Percentiles rank a stretch among this genome's conserved stretches.
These are phyloP conservation scores for Amphibolis antarctica DNA, from an alignment of 106 monocot genomes.

Conservation along the genomic window DNA sequence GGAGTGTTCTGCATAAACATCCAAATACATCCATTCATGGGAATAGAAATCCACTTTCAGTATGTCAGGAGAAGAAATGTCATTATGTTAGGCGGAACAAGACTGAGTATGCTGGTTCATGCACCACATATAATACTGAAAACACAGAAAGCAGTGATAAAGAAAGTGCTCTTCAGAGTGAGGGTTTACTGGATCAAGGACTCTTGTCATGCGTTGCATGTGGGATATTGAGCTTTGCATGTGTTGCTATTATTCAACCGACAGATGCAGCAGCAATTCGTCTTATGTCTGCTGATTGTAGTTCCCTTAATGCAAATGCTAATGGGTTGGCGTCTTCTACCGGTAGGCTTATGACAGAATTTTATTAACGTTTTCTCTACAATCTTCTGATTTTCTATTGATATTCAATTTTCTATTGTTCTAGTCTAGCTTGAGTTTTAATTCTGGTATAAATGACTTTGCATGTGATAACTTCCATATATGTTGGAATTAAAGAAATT, in stretches of 20 bases:
- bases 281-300: constrained; percentile 46
- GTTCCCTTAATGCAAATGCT: constrained; percentile 18
- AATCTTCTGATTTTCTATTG: neutral
- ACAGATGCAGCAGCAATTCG: constrained; percentile 42
- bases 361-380: neutral
- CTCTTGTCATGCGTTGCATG: constrained; percentile 83
- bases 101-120: constrained; percentile 4
- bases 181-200: constrained; percentile 62
- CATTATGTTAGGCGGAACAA: constrained; percentile 7
- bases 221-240: constrained; percentile 82
- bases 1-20: constrained; percentile 15
- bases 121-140: constrained; percentile 10
- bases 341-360: constrained; percentile 21
- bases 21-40: constrained; percentile 17
- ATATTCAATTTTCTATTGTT: too few relatives aligned
- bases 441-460: too few relatives aligned
- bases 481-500: too few relatives aligned
- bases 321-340: constrained; percentile 12
- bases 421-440: too few relatives aligned
- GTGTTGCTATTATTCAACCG: constrained; percentile 74
- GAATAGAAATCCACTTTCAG: constrained; percentile 17
- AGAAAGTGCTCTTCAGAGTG: constrained; percentile 12
- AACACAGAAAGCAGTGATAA: constrained; percentile 27
- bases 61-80: constrained; percentile 10
- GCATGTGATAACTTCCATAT: too few relatives aligned